These are phyloP conservation scores for Fraxinus latifolia DNA, from an alignment of 305 asterid species.

Conservation along the genomic window DNA sequence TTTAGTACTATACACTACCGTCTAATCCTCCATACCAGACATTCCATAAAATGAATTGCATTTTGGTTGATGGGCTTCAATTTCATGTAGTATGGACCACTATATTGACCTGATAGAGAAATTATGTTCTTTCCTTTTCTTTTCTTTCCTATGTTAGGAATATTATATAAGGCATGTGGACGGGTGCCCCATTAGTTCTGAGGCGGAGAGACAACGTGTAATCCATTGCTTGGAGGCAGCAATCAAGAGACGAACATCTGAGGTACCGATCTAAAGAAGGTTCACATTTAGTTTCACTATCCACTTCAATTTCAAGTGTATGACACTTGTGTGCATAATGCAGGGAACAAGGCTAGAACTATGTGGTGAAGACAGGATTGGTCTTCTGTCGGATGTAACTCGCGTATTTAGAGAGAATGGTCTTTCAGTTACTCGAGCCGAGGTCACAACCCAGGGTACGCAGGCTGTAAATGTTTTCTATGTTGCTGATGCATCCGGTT, in stretches of 20 bases:
- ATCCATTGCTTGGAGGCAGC: slow-evolving; percentile 91
- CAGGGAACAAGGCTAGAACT: slow-evolving; percentile 81
- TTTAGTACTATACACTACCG: neutral
- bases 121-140: neutral
- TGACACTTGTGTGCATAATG: slow-evolving; percentile 1
- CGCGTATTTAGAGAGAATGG: slow-evolving; percentile 89
- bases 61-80: neutral
- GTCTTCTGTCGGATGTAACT: slow-evolving; percentile 75
- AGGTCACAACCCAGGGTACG: slow-evolving; percentile 66
- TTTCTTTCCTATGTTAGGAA: slow-evolving; percentile 39
- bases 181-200: slow-evolving; percentile 70
- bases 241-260: slow-evolving; percentile 68
- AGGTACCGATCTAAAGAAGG: slow-evolving; percentile 35
- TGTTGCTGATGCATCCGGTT: slow-evolving; percentile 71
- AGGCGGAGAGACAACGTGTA: slow-evolving; percentile 78
- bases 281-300: neutral
- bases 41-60: neutral
- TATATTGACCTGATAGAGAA: neutral
- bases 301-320: neutral
- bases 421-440: slow-evolving; percentile 71
- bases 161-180: slow-evolving; percentile 76
- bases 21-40: neutral
- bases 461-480: slow-evolving; percentile 73
- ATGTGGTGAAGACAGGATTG: slow-evolving; percentile 68
- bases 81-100: slow-evolving; percentile 1